Evolutionary conservation across 257 asterid species (phyloP).

Genomic region (Salvia miltiorrhiza): DNA sequence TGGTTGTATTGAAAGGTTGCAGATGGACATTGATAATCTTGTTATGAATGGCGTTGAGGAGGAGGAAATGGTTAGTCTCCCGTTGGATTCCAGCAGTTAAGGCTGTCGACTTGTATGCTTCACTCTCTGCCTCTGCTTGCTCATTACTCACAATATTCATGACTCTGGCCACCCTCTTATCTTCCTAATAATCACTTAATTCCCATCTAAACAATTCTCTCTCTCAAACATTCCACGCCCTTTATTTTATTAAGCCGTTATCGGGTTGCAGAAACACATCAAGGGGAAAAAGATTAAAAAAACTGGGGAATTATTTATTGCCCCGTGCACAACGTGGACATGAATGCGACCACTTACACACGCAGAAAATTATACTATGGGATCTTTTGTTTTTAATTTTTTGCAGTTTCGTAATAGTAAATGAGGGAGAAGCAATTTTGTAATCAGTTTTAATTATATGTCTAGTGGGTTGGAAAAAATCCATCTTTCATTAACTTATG

Average conservation of each 20-base stretch:
- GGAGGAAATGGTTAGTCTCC: no score
- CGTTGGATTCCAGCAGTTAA: slow-evolving; percentile 2
- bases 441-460: slow-evolving; percentile 13
- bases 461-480: slow-evolving; percentile 7
- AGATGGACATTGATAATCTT: no score
- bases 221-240: neutral
- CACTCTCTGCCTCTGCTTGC: neutral
- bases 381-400: neutral
- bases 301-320: neutral
- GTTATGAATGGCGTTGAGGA: no score
- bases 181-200: neutral
- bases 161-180: slow-evolving; percentile 16
- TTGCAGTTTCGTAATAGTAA: slow-evolving; percentile 10
- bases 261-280: neutral
- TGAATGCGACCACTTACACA: neutral
- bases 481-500: slow-evolving; percentile 15
- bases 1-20: no score
- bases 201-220: neutral
- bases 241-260: neutral
- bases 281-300: neutral
- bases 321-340: slow-evolving; percentile 10
- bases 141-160: slow-evolving; percentile 23
- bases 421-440: slow-evolving; percentile 5
- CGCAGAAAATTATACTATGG: neutral
- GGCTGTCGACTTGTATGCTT: slow-evolving; percentile 15